phyloP scores from a whole-genome alignment of 2,329 filamentous ascomycete genomes.

The Diaporthe ampelina region DNA sequence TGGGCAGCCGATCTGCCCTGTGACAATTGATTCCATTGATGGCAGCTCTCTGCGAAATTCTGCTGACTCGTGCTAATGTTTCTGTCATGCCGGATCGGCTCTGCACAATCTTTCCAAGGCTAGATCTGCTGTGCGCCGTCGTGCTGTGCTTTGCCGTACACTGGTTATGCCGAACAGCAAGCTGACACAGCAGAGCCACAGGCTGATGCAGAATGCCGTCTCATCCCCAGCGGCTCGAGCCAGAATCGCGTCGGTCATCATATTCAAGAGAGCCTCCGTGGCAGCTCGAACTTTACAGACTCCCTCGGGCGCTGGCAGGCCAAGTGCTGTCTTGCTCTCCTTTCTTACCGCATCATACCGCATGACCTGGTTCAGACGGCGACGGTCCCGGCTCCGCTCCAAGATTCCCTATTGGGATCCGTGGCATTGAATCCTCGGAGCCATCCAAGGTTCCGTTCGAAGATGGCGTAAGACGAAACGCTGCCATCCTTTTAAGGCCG shows the following conservation, averaged over 20 bases:
- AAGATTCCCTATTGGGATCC: background rate
- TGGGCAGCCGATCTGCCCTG: background rate
- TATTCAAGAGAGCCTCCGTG: background rate
- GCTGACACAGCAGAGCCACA: constrained; percentile 3
- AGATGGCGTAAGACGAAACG: background rate
- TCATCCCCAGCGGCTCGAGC: constrained; percentile 7
- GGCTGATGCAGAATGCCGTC: constrained; percentile 2
- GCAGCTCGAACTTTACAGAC: constrained; percentile 10
- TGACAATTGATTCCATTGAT: background rate
- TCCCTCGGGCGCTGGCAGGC: constrained; percentile 10
- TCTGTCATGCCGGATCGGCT: background rate
- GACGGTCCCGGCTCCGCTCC: constrained; percentile 9
- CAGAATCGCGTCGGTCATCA: constrained; percentile 10
- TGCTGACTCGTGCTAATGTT: no score
- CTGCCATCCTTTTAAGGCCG: background rate
- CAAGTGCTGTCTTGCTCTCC: constrained; percentile 8
- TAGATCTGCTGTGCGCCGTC: background rate
- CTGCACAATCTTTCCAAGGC: background rate
- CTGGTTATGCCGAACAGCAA: background rate
- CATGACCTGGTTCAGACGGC: background rate
- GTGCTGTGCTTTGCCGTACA: background rate
- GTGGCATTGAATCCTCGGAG: background rate
- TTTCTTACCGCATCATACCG: background rate
- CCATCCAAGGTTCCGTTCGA: constrained; percentile 8
- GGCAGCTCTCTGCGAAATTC: background rate